Percentiles rank a stretch among this genome's conserved stretches.
These are phyloP conservation scores for Alternaria triticina DNA, from an alignment of 2,329 filamentous ascomycete species.

Conservation along the genomic window DNA sequence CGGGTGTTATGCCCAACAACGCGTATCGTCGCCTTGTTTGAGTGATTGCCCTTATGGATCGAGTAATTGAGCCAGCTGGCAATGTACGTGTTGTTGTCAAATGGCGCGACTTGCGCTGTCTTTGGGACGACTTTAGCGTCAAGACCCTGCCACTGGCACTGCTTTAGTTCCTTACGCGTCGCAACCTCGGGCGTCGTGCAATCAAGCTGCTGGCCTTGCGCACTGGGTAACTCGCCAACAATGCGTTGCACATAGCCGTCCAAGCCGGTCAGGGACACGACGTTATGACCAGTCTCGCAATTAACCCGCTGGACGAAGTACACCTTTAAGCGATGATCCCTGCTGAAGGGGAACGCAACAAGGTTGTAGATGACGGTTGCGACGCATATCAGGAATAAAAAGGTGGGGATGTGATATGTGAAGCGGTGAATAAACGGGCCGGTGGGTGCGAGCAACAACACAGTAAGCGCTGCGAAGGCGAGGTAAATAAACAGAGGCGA, in stretches of 20 bases:
- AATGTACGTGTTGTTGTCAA: conserved; percentile 34
- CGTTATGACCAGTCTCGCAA: conserved; percentile 72
- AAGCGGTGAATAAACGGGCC: conserved; percentile 87
- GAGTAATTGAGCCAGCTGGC: conserved; percentile 70
- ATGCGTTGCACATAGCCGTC: conserved; percentile 58
- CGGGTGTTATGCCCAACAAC: conserved; percentile 78
- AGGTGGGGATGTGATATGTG: conserved; percentile 79
- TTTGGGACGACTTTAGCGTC: conserved; percentile 67
- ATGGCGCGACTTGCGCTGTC: conserved; percentile 29
- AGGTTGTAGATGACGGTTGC: conserved; percentile 87
- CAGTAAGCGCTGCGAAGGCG: conserved; percentile 69
- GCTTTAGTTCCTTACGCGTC: conserved; percentile 60
- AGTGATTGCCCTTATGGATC: conserved; percentile 54
- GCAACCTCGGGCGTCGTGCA: conserved; percentile 51
- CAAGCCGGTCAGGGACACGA: conserved; percentile 60
- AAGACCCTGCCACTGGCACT: conserved; percentile 75
- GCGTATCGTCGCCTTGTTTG: conserved; percentile 66
- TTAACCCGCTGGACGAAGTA: conserved; percentile 86
- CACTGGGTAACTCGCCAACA: conserved; percentile 72
- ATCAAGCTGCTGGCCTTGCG: conserved; percentile 62
- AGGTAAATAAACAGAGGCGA: conserved; percentile 75
- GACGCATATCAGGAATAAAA: conserved; percentile 74
- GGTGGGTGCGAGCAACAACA: conserved; percentile 76
- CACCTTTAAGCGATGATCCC: conserved; percentile 79
- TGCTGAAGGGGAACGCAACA: conserved; percentile 84